Conservation (phyloP, 441 rosid genomes). For the Populus hybrid region DNA sequence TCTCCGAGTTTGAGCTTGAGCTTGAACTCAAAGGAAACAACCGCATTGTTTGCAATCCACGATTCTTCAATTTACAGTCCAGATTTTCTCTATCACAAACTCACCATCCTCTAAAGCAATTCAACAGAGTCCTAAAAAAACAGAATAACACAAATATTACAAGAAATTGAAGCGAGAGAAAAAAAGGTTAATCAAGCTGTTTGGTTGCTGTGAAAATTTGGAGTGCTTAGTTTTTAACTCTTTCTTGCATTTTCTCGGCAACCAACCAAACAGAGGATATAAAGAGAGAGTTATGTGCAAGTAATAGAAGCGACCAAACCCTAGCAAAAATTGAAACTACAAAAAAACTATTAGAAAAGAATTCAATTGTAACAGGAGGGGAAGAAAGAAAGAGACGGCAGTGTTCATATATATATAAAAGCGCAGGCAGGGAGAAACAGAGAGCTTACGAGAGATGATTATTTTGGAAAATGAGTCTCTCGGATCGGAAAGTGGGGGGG, state of each 20-base stretch:
- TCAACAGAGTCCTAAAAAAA: background rate
- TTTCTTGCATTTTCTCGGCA: background rate
- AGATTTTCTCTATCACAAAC: slow-evolving; percentile 26
- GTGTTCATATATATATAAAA: background rate
- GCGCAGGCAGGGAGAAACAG: no score
- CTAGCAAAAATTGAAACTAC: background rate
- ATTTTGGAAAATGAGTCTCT: background rate
- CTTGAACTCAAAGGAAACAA: slow-evolving; percentile 48
- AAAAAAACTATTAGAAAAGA: background rate
- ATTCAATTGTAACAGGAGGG: background rate
- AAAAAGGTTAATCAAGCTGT: background rate
- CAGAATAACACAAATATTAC: background rate
- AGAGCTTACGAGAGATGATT: slow-evolving; percentile 7
- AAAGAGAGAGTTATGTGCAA: background rate
- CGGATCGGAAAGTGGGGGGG: slow-evolving; percentile 12
- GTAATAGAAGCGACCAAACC: slow-evolving; percentile 11
- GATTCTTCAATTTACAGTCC: slow-evolving; percentile 16
- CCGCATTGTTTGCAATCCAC: slow-evolving; percentile 46
- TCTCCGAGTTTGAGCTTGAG: slow-evolving; percentile 21
- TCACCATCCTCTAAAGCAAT: slow-evolving; percentile 27
- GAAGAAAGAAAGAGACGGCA: background rate
- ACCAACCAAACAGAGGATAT: slow-evolving; percentile 10
- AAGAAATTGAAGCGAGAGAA: background rate
- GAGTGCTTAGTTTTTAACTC: background rate
- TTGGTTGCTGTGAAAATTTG: background rate